Percentiles rank a stretch among this genome's conserved stretches.
Evolutionary conservation across 345 rosid species (phyloP).

Genomic region (Acer negundo): DNA sequence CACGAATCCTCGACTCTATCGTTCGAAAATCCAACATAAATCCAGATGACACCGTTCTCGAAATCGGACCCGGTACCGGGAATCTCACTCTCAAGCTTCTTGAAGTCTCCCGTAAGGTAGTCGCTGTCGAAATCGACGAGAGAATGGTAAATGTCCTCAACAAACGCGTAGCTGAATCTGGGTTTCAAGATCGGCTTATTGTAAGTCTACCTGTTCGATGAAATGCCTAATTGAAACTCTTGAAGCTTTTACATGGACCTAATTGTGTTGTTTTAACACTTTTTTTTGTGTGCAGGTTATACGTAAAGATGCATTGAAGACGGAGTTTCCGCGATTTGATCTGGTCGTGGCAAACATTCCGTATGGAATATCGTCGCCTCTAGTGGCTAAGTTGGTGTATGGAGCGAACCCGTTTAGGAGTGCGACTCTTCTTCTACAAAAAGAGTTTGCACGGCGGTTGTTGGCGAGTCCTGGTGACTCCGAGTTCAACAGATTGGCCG

Average conservation of each 20-base stretch:
- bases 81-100: slow-evolving; percentile 88
- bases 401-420: slow-evolving; percentile 60
- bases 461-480: slow-evolving; percentile 85
- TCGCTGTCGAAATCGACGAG: slow-evolving; percentile 70
- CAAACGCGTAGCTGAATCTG: slow-evolving; percentile 50
- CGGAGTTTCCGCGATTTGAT: slow-evolving; percentile 70
- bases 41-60: slow-evolving; percentile 67
- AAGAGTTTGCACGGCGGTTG: slow-evolving; percentile 81
- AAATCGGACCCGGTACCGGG: slow-evolving; percentile 94
- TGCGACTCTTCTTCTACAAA: slow-evolving; percentile 86
- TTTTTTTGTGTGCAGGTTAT: slow-evolving; percentile 47
- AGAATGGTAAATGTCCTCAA: slow-evolving; percentile 78
- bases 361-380: slow-evolving; percentile 81
- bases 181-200: slow-evolving; percentile 46
- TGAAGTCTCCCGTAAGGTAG: slow-evolving; percentile 54
- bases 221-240: slow-evolving; percentile 40
- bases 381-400: slow-evolving; percentile 74
- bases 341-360: slow-evolving; percentile 88
- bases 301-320: slow-evolving; percentile 75
- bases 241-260: not conserved
- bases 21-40: slow-evolving; percentile 54
- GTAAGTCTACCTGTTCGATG: slow-evolving; percentile 58
- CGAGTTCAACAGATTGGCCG: slow-evolving; percentile 84
- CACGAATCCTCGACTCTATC: slow-evolving; percentile 67
- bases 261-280: slow-evolving; percentile 5